These are phyloP conservation scores for Phytophthora melonis DNA, from an alignment of 352 stramenopile species.

Conservation along the genomic window DNA sequence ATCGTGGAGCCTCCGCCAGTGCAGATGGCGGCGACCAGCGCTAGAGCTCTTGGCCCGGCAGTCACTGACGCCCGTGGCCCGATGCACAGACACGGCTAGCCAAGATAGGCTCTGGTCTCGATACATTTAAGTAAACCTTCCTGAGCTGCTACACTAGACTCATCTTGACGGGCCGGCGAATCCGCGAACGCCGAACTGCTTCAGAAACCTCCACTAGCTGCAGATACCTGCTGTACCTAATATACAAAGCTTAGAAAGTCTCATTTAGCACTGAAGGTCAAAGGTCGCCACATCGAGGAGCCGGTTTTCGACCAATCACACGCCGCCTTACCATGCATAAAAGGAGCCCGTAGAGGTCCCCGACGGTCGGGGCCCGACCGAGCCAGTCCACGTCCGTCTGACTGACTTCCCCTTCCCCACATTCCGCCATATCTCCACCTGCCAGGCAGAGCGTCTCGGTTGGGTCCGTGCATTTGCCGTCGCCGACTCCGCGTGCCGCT, in stretches of 20 bases:
- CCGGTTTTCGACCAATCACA: conserved; percentile 11
- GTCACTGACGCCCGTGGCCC: conserved; percentile 1
- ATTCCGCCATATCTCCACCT: conserved; percentile 31
- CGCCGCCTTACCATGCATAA: neutral
- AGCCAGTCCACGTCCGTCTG: conserved; percentile 37
- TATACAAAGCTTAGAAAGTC: no score
- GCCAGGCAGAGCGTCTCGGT: conserved; percentile 3
- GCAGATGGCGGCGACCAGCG: conserved; percentile 13
- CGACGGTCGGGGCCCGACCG: conserved; percentile 2
- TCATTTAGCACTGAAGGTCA: no score
- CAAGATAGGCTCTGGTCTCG: neutral
- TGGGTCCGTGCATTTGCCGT: conserved; percentile 3
- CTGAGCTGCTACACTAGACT: neutral
- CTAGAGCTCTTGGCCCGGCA: conserved; percentile 12
- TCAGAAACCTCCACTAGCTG: no score
- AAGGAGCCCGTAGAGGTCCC: conserved; percentile 12
- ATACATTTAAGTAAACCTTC: neutral
- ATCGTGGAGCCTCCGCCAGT: conserved; percentile 5
- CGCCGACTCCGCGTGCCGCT: conserved; percentile 10
- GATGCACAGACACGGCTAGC: conserved; percentile 6
- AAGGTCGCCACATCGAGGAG: neutral
- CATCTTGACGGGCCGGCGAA: neutral
- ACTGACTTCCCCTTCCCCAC: conserved; percentile 32
- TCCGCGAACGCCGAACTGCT: neutral
- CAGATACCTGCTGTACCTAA: no score